phyloP scores from a whole-genome alignment of 257 asterid species.

The Echites panduratus region DNA sequence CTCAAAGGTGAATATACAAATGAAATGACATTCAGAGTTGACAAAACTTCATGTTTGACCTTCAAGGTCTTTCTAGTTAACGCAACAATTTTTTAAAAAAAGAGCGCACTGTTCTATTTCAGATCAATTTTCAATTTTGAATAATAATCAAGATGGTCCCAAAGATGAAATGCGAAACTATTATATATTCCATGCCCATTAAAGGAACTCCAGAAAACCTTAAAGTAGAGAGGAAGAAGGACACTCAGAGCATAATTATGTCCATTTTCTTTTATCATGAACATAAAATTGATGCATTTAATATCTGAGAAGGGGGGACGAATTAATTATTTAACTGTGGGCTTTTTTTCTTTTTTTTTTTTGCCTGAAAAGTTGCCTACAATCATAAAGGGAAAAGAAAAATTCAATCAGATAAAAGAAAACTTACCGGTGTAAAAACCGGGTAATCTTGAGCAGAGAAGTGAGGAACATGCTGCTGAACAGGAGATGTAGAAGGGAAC shows the following conservation, averaged over 20 bases:
- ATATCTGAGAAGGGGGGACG: background rate
- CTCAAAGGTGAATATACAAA: background rate
- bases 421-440: constrained; percentile 84
- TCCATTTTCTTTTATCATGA: background rate
- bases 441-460: constrained; percentile 90
- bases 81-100: background rate
- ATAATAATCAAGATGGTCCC: background rate
- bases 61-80: constrained; percentile 6
- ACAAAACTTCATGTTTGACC: background rate
- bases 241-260: background rate
- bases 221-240: background rate
- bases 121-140: background rate
- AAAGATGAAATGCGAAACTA: background rate
- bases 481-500: constrained; percentile 58
- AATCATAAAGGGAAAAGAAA: background rate
- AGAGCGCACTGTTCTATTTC: background rate
- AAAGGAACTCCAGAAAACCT: background rate
- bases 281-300: background rate
- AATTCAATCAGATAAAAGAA: background rate
- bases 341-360: background rate
- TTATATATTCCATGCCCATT: background rate
- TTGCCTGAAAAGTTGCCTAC: no score
- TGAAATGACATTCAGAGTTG: background rate
- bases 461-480: constrained; percentile 46
- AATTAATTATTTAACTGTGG: background rate